Evolutionary conservation across 345 rosid species (phyloP), one percentile per base, ranked within the genome.

Genomic region (Viola odorata): DNA sequence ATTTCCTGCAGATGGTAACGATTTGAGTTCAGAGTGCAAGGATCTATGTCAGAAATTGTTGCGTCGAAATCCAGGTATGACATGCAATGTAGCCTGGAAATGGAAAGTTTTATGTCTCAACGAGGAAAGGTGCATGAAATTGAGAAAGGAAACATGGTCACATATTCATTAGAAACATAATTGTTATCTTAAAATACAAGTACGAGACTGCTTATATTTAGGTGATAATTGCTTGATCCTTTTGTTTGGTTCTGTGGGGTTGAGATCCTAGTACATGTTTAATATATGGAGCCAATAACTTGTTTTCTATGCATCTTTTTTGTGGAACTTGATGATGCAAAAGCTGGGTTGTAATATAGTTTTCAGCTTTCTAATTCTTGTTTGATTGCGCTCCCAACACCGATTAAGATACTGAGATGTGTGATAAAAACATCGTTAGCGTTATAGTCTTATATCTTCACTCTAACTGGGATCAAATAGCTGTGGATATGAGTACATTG

Each of bases 11-110:
- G 88, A 73, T 67, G 76, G 64, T 23, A 77, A 76, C 69, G 82
- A 73, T 74, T 74, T 94, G 74, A 81, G 86, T 79, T 52, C 68
- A 53, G 79, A 82, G 37, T 90, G 99, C 81, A 80, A 76, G 78
- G 96, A 94, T 79, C 73, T 94, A 57, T 94, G 99, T 81, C 86
- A 71, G 64, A 94, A 90, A 76, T 73, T 94, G 82, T 73, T 94
- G 58, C 89, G 96, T 10, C 82, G 85, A 51, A 80, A 90, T 79
- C 99, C 99, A 77, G 99, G 99, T 94, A 77, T 79, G 55, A 12
- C 38, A 45, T 40, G 32, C 53, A 17, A n/a, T 67, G 44, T 53
- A 52, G 49, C 49, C 58, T 57, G 64, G 41, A 37, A 36, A 51
- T 57, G 16, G 64, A 48, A 58, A 56, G 60, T 41, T 62, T 52